Percentiles rank a stretch among this genome's conserved stretches.
Evolutionary conservation across 2,329 filamentous ascomycete genomes (phyloP).

Genomic region (Macrophomina pseudophaseolina): DNA sequence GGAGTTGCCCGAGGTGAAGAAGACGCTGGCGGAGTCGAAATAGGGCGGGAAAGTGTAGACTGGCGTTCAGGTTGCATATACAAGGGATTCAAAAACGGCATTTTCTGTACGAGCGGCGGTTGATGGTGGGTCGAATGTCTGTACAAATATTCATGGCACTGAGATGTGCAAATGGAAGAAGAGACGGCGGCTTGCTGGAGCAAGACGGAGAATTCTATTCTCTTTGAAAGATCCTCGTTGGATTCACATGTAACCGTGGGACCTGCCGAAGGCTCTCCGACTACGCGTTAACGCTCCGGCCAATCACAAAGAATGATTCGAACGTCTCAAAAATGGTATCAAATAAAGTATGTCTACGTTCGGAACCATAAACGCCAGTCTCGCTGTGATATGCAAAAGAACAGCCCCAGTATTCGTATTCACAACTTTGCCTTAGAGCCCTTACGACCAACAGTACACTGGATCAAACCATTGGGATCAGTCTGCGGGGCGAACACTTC

Average conservation of each 20-base stretch:
- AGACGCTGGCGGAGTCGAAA: constrained; percentile 37
- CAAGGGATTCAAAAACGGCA: constrained; percentile 15
- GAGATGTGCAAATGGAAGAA: background rate
- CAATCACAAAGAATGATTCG: background rate
- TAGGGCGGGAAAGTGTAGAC: background rate
- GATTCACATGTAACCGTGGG: too few relatives aligned
- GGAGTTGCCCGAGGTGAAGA: constrained; percentile 45
- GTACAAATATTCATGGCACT: constrained; percentile 13
- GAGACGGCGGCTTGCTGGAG: background rate
- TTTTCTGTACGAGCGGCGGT: constrained; percentile 12
- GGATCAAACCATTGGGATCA: constrained; percentile 92
- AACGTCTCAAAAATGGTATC: background rate
- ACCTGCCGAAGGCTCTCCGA: too few relatives aligned
- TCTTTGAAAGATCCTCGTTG: too few relatives aligned
- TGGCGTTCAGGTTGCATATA: constrained; percentile 23
- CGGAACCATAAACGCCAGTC: constrained; percentile 25
- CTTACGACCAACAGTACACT: constrained; percentile 80
- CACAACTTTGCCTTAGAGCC: constrained; percentile 51
- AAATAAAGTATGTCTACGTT: background rate
- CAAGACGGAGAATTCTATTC: background rate
- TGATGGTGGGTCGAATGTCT: background rate
- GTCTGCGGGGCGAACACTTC: constrained; percentile 95
- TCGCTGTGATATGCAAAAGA: constrained; percentile 25
- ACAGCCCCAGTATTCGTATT: constrained; percentile 22
- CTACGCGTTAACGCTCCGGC: too few relatives aligned